Evolutionary conservation across 2,329 filamentous ascomycete genomes (phyloP).

Genomic region (Talaromyces sp.): DNA sequence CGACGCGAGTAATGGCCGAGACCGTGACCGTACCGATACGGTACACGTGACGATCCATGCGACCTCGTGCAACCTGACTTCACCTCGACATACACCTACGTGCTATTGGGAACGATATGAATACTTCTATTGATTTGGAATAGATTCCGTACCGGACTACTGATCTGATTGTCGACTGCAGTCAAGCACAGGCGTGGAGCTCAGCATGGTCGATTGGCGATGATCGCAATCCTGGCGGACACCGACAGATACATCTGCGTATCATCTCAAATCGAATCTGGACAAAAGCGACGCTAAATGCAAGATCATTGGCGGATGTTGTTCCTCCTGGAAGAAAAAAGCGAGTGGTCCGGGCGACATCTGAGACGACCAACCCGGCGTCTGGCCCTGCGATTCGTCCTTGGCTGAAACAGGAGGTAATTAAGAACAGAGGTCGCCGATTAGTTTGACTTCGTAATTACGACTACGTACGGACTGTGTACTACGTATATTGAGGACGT

Average conservation of each 20-base stretch:
- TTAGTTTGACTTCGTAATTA: neutral
- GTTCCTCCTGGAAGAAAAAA: neutral
- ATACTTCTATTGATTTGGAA: neutral
- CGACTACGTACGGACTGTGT: neutral
- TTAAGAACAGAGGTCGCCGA: neutral
- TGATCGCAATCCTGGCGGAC: neutral
- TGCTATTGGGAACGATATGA: neutral
- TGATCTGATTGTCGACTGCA: neutral
- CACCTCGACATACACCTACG: too few relatives aligned
- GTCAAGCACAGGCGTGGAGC: neutral
- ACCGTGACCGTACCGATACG: neutral
- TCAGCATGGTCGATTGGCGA: neutral
- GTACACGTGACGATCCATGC: neutral
- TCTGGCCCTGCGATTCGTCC: neutral
- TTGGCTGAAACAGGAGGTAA: conserved; percentile 14
- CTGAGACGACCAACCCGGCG: conserved; percentile 10
- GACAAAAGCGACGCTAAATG: neutral
- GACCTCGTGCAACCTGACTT: neutral
- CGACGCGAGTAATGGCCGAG: conserved; percentile 6
- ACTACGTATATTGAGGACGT: too few relatives aligned
- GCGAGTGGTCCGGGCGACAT: conserved; percentile 7
- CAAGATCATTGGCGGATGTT: neutral
- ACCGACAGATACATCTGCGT: neutral
- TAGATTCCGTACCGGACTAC: neutral
- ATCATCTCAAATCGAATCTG: neutral